These are phyloP conservation scores for Penicillium sp. DNA, from an alignment of 2,329 filamentous ascomycete genomes.

Conservation along the genomic window DNA sequence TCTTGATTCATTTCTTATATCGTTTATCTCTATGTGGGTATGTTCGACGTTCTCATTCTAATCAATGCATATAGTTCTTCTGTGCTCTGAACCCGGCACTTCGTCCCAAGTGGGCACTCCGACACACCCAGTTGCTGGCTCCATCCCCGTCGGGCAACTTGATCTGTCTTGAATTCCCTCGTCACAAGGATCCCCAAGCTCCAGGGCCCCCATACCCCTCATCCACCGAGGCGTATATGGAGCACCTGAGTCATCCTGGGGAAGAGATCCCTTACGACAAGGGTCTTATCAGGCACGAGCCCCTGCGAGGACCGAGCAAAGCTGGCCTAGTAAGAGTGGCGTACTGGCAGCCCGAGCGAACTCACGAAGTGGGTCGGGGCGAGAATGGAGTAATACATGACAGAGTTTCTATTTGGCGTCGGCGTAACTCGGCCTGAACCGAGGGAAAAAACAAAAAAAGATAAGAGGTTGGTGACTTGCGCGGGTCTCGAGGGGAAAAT, in stretches of 20 bases:
- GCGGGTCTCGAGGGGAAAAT: not conserved
- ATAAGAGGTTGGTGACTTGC: not conserved
- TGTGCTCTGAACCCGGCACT: slow-evolving; percentile 57
- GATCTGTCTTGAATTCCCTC: slow-evolving; percentile 74
- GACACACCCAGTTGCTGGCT: slow-evolving; percentile 55
- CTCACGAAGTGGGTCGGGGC: slow-evolving; percentile 55
- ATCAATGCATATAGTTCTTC: slow-evolving; percentile 51
- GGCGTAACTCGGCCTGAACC: slow-evolving; percentile 25
- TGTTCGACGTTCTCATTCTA: slow-evolving; percentile 7
- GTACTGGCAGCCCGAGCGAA: slow-evolving; percentile 57
- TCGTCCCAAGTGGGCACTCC: slow-evolving; percentile 57
- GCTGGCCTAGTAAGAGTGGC: slow-evolving; percentile 47
- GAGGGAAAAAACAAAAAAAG: not conserved
- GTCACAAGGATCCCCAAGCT: slow-evolving; percentile 63
- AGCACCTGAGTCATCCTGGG: slow-evolving; percentile 69
- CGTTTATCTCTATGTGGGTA: not conserved
- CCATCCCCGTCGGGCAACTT: slow-evolving; percentile 49
- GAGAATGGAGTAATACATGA: slow-evolving; percentile 42
- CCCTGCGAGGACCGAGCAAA: slow-evolving; percentile 45
- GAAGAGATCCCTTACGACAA: slow-evolving; percentile 62
- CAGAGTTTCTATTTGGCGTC: slow-evolving; percentile 45
- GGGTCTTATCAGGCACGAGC: slow-evolving; percentile 50
- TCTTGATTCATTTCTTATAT: not conserved
- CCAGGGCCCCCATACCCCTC: slow-evolving; percentile 73
- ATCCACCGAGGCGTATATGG: slow-evolving; percentile 67